Evolutionary conservation across 148 eudicot species (phyloP).

Genomic region (Camellia lanceoleosa): DNA sequence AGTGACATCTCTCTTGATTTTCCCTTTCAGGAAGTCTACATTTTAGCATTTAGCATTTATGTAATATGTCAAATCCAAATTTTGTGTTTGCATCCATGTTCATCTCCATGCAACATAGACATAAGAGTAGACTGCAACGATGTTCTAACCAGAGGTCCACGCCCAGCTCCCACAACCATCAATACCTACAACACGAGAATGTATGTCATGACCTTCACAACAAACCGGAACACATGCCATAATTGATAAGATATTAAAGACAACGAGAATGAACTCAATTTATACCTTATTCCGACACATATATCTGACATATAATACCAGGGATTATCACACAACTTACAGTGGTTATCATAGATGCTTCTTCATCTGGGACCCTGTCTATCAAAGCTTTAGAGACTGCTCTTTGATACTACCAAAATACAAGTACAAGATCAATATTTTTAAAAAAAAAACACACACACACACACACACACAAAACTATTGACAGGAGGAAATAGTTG

Average conservation of each 20-base stretch:
- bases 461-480: no score
- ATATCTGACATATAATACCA: neutral
- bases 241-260: neutral
- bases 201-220: neutral
- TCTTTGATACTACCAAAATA: slow-evolving; percentile 65
- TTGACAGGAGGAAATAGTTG: neutral
- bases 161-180: slow-evolving; percentile 99
- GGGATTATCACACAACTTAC: slow-evolving; percentile 41
- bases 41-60: neutral
- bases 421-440: slow-evolving; percentile 8
- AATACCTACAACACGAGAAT: slow-evolving; percentile 48
- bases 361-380: slow-evolving; percentile 76
- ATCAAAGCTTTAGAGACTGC: slow-evolving; percentile 83
- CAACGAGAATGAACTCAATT: neutral
- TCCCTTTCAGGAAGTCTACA: neutral
- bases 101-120: neutral
- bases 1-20: neutral
- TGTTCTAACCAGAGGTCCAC: slow-evolving; percentile 97
- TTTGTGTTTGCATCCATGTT: neutral
- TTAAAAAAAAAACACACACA: no score
- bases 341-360: slow-evolving; percentile 56
- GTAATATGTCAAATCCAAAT: neutral
- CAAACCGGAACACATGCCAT: neutral
- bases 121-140: slow-evolving; percentile 55
- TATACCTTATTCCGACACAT: neutral